Percentiles rank a stretch among this genome's conserved stretches.
Evolutionary conservation across 2,329 filamentous ascomycete genomes (phyloP).

Genomic region (Ophiostoma himal-ulmi): DNA sequence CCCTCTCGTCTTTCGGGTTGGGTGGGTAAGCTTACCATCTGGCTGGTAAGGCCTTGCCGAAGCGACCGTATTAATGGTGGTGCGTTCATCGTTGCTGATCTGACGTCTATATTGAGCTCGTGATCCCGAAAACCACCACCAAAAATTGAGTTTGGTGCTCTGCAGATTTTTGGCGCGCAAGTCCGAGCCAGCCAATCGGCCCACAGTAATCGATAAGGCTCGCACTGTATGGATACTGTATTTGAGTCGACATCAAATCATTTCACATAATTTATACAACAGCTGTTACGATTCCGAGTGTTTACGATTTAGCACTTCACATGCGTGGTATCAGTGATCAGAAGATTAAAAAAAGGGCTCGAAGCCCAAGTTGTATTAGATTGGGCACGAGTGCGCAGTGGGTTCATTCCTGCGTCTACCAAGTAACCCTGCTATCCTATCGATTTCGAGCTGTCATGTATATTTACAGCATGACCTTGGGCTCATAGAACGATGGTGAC

Average conservation of each 20-base stretch:
- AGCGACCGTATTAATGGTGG: conserved; percentile 36
- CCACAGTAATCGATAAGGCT: conserved; percentile 31
- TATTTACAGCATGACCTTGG: background rate
- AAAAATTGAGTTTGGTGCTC: background rate
- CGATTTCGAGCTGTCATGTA: background rate
- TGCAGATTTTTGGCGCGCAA: conserved; percentile 9
- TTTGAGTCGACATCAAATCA: background rate
- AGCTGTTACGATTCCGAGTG: background rate
- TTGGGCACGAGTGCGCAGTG: conserved; percentile 16
- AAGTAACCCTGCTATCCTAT: conserved; percentile 9
- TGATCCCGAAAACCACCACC: conserved; percentile 5
- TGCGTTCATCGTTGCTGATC: conserved; percentile 32
- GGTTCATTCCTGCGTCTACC: conserved; percentile 9
- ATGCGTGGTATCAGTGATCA: background rate
- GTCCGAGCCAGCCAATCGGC: conserved; percentile 1
- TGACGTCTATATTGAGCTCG: conserved; percentile 16
- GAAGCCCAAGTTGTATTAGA: background rate
- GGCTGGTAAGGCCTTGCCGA: conserved; percentile 31
- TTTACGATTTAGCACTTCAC: background rate
- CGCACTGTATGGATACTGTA: conserved; percentile 16
- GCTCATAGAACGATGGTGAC: background rate
- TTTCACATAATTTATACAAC: background rate
- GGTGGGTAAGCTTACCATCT: conserved; percentile 29
- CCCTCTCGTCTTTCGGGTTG: too few relatives aligned
- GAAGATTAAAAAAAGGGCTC: background rate